A percentile compares a stretch with the other conserved stretches of the same genome.
These are phyloP conservation scores for Acacia confusa DNA, from an alignment of 306 rosid genomes.

Conservation along the genomic window DNA sequence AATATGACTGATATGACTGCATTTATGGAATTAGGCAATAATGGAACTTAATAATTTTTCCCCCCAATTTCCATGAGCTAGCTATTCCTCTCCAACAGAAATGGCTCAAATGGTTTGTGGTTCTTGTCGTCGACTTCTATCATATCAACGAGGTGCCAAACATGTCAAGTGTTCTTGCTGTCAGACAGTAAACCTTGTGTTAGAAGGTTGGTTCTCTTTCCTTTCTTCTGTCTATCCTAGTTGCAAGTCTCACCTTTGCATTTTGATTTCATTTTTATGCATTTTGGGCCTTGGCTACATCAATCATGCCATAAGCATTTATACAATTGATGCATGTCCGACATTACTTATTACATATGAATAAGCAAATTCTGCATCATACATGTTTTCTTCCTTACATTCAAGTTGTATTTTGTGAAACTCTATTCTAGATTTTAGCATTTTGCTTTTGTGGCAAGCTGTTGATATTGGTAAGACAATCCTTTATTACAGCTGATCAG, in stretches of 20 bases:
- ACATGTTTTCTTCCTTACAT: not conserved
- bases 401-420: conserved; percentile 9
- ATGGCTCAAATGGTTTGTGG: conserved; percentile 93
- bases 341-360: not conserved
- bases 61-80: not conserved
- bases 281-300: conserved; percentile 28
- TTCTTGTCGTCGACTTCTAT: conserved; percentile 76
- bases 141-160: conserved; percentile 68
- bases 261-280: not conserved
- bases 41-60: not conserved
- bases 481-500: conserved; percentile 66
- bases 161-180: conserved; percentile 85
- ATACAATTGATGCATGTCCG: not conserved
- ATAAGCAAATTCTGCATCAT: not conserved
- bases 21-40: not conserved
- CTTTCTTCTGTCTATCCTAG: conserved; percentile 15
- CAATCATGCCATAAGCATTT: conserved; percentile 1
- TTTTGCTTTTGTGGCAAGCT: not conserved
- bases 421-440: not conserved
- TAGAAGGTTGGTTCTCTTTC: conserved; percentile 58
- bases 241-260: conserved; percentile 8
- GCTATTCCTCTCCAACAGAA: conserved; percentile 50
- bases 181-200: conserved; percentile 71
- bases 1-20: not conserved
- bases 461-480: conserved; percentile 2